Evolutionary conservation across 2,329 filamentous ascomycete genomes (phyloP), one percentile per base, ranked within the genome.

Genomic region (Aspergillus pseudotamarii): DNA sequence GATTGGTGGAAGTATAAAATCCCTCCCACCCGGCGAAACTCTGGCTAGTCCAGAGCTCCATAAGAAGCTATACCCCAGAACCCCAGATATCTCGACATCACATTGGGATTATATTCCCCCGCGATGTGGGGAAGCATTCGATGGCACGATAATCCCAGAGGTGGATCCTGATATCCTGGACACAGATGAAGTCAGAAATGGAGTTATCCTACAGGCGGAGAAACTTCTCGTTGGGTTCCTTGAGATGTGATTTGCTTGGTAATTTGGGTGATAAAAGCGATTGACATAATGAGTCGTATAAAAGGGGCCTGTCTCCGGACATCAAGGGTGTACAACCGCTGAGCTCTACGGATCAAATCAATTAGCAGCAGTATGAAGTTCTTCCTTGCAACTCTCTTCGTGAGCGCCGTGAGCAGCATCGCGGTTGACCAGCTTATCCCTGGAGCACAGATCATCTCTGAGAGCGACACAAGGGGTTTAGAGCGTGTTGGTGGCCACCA

Each of bases 381-480:
- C 34, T 58, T 72, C 53, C 56, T 72, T 43, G 60, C 66, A 38
- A 65, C 63, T 11, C 67, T 75, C 19, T 62, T 71, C 14, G 57
- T 67, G 19, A 66, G 69, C 63, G 64, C 66, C 11, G 66, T 69
- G 2, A 64, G 60, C 58, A 64, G 66, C 26, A 53, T 69, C 12
- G 65, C 66, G 3, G 68, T 68, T 14, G 63, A 66, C 19, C 59
- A 64, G n/a, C 23, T 70, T 9, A 68, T 69, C 16, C 63, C 71
- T 16, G 73, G 73, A 2, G 71, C 73, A 14, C 61, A 62, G 4
- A 65, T 75, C 14, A 72, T 74, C 21, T 62, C 71, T 12, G 71
- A 61, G 3, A 61, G 62, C 16, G 72, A 74, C 32, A 64, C 48
- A 28, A 45, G 61, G 2, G 64, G 46, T 6, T 34, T 75, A 53